Percentiles rank a stretch among this genome's conserved stretches.
phyloP scores from a whole-genome alignment of 352 stramenopile genomes.

The Globisporangium paddicum region DNA sequence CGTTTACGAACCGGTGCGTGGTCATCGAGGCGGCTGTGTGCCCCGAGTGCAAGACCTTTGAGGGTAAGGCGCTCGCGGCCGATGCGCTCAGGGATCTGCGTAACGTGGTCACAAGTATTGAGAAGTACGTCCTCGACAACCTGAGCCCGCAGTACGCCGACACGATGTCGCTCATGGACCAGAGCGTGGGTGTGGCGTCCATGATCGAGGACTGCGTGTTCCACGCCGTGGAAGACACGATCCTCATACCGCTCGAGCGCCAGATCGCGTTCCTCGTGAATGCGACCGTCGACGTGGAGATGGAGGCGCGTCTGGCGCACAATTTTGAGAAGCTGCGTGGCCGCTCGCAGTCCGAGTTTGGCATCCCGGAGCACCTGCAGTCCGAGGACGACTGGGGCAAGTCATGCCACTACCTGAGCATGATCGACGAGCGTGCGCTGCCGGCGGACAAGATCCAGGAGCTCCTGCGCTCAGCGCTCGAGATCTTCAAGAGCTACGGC shows the following conservation, averaged over 20 bases:
- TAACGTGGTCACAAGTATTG: conserved; percentile 63
- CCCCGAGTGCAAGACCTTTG: conserved; percentile 45
- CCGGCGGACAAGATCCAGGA: conserved; percentile 80
- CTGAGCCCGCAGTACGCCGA: conserved; percentile 64
- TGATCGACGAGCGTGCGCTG: conserved; percentile 76
- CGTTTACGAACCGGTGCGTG: conserved; percentile 64
- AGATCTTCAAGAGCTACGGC: conserved; percentile 78
- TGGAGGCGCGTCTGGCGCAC: conserved; percentile 41
- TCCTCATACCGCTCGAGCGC: conserved; percentile 68
- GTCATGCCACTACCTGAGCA: conserved; percentile 75
- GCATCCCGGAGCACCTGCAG: conserved; percentile 71
- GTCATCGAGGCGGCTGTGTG: conserved; percentile 63
- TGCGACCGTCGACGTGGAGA: conserved; percentile 49
- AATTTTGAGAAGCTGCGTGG: conserved; percentile 69
- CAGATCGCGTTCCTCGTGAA: conserved; percentile 71
- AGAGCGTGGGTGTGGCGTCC: conserved; percentile 46
- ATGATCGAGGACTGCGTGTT: conserved; percentile 67
- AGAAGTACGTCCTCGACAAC: conserved; percentile 71
- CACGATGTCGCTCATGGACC: conserved; percentile 49
- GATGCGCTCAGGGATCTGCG: conserved; percentile 63
- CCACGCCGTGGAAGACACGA: conserved; percentile 72
- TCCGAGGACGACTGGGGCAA: conserved; percentile 76
- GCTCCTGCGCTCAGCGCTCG: conserved; percentile 60
- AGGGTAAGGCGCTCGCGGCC: conserved; percentile 41
- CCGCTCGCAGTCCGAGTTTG: conserved; percentile 62